Evolutionary conservation across 768 basidiomycete genomes (phyloP).

Genomic region (Kwoniella europaea): DNA sequence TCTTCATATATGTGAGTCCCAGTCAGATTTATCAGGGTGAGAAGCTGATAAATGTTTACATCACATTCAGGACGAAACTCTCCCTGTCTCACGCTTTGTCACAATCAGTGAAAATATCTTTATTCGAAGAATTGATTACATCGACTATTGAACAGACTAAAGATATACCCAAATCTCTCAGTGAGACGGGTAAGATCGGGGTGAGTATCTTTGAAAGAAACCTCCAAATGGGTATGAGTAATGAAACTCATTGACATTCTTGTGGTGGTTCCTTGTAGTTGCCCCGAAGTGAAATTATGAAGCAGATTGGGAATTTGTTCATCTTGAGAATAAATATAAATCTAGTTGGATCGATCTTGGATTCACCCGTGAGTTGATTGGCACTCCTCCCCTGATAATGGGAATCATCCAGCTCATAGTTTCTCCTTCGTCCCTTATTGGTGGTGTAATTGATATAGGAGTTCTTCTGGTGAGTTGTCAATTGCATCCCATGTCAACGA

Average conservation of each 20-base stretch:
- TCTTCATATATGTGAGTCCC: constrained; percentile 86
- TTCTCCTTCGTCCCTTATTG: neutral
- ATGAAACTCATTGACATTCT: constrained; percentile 9
- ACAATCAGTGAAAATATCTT: constrained; percentile 95
- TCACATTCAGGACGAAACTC: constrained; percentile 80
- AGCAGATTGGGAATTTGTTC: constrained; percentile 93
- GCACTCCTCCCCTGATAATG: too few relatives aligned
- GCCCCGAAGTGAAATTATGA: constrained; percentile 82
- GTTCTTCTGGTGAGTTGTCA: constrained; percentile 82
- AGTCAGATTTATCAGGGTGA: neutral
- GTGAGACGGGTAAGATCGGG: constrained; percentile 92
- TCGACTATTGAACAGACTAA: constrained; percentile 95
- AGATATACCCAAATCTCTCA: constrained; percentile 89
- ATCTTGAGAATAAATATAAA: constrained; percentile 92
- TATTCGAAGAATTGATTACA: constrained; percentile 93
- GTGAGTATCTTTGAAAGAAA: constrained; percentile 52
- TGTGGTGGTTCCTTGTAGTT: constrained; percentile 41
- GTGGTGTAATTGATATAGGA: constrained; percentile 64
- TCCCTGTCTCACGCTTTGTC: constrained; percentile 92
- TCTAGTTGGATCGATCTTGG: constrained; percentile 92
- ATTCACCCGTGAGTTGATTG: constrained; percentile 75
- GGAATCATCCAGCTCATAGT: too few relatives aligned
- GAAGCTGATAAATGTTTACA: constrained; percentile 6
- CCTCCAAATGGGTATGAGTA: neutral
- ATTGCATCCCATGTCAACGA: neutral